Base-by-base conservation (phyloP, 2,329 filamentous ascomycete genomes). In the Neonectria magnoliae region DNA sequence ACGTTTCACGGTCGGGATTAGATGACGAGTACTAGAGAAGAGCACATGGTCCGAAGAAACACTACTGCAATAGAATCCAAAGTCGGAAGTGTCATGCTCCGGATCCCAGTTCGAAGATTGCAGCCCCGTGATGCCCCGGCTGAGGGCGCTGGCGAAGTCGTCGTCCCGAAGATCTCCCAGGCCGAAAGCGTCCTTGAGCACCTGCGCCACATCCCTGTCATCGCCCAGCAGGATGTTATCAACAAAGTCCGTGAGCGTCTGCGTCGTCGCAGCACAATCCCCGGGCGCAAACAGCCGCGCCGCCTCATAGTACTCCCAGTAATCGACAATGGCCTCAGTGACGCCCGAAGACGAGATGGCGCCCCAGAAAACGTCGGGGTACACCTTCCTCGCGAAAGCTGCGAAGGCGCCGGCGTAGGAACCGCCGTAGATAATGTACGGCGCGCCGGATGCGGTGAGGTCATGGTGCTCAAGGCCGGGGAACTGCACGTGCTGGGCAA, bases 331-430 rank as follows among this genome's bases (percentile, higher is more conserved):
- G 4, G 92, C 92, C 64, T 88, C 87, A 0, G 91, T 92, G 1
- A 96, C 92, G 1, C 91, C 93, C 0, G 92, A 95, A 0, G 91
- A 94, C 0, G 91, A 90, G 54, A 97, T 95, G 5, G 90, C 87
- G 8, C 87, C 93, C 85, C 87, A 95, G 79, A 91, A 96, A 8
- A 91, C 80, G 33, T 95, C 89, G 0, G 93, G 93, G 76, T 97
- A 97, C 16, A 90, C 76, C 62, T 91, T 89, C 33, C 93, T 88
- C 41, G 93, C 78, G 71, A 97, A 91, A 0, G 93, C 92, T 10
- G 89, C 91, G 69, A 94, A 91, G 0, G 90, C 90, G 2, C 93
- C 93, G 0, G 93, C 92, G 73, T 97, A 97, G 0, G 91, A 94
- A 1, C 93, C 93, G 2, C 93, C 93, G 66, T 97, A 97, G 0